Percentiles rank a stretch among this genome's conserved stretches.
These are phyloP conservation scores for Tetracladium marchalianum DNA, from an alignment of 495 filamentous ascomycete genomes.

Conservation along the genomic window DNA sequence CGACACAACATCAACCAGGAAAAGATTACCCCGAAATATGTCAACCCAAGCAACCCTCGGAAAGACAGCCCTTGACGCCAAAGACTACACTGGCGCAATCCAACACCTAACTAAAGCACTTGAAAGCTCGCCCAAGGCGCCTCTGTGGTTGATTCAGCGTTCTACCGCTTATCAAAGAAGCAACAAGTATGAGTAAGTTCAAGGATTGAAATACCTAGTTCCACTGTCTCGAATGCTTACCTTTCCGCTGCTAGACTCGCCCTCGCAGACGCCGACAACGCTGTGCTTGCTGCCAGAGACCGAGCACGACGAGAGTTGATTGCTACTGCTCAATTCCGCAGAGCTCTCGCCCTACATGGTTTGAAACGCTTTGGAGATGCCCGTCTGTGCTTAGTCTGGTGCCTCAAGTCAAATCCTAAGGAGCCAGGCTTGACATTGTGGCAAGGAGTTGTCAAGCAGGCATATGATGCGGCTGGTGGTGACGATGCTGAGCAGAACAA, in stretches of 20 bases:
- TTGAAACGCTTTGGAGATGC: slow-evolving; percentile 69
- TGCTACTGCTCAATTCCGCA: slow-evolving; percentile 67
- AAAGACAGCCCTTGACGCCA: slow-evolving; percentile 50
- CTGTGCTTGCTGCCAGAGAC: slow-evolving; percentile 54
- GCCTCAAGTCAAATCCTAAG: slow-evolving; percentile 47
- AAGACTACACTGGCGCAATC: slow-evolving; percentile 59
- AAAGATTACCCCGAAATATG: slow-evolving; percentile 1
- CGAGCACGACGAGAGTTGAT: slow-evolving; percentile 76
- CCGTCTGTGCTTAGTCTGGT: slow-evolving; percentile 56
- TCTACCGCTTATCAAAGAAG: slow-evolving; percentile 70
- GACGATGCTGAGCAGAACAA: slow-evolving; percentile 48
- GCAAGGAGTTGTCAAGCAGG: slow-evolving; percentile 44
- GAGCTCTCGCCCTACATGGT: slow-evolving; percentile 63
- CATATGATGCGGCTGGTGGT: slow-evolving; percentile 38
- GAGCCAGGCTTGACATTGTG: slow-evolving; percentile 56
- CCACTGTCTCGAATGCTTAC: too few species aligned
- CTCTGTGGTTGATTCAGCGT: slow-evolving; percentile 79
- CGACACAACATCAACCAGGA: too few species aligned
- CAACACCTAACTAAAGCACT: slow-evolving; percentile 70
- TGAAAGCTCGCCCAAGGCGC: slow-evolving; percentile 50
- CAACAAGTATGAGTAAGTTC: slow-evolving; percentile 18
- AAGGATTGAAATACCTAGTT: too few species aligned
- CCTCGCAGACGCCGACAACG: slow-evolving; percentile 72
- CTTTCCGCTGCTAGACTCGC: slow-evolving; percentile 32
- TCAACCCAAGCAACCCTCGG: slow-evolving; percentile 44